Conservation (phyloP, 108 stramenopile species). For the Bacterosira constricta region DNA sequence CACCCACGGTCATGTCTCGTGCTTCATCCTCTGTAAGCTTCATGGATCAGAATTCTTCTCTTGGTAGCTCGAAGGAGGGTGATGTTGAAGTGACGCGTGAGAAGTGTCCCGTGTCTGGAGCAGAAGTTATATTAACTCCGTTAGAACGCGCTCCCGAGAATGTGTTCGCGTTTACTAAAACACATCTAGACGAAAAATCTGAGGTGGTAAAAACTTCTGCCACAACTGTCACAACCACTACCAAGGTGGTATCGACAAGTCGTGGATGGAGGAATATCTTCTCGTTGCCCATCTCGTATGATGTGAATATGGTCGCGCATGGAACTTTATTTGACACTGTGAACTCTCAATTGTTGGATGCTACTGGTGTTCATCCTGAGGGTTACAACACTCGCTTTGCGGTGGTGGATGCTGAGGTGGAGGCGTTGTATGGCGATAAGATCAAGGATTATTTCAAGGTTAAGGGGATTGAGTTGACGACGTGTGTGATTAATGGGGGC, state of each 20-base stretch:
- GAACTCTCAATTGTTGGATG: constrained; percentile 76
- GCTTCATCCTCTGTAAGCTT: constrained; percentile 33
- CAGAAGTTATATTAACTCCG: constrained; percentile 62
- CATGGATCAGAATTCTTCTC: constrained; percentile 47
- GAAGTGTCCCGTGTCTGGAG: constrained; percentile 70
- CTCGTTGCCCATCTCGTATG: constrained; percentile 87
- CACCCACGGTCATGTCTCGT: constrained; percentile 40
- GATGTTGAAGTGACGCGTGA: constrained; percentile 44
- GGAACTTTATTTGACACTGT: constrained; percentile 76
- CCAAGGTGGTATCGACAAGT: constrained; percentile 68
- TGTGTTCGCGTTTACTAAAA: constrained; percentile 83
- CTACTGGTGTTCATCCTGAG: constrained; percentile 78
- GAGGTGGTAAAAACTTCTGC: constrained; percentile 63
- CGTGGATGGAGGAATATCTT: constrained; percentile 90
- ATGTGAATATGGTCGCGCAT: constrained; percentile 84
- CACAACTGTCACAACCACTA: constrained; percentile 79
- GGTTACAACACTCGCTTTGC: constrained; percentile 87
- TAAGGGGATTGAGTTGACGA: constrained; percentile 69
- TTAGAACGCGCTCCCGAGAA: constrained; percentile 86
- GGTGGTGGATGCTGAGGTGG: constrained; percentile 81
- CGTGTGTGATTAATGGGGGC: constrained; percentile 70
- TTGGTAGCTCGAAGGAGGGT: constrained; percentile 41
- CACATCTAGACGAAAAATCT: constrained; percentile 55
- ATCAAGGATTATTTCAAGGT: constrained; percentile 70
- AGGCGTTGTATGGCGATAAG: constrained; percentile 66